Evolutionary conservation across 495 filamentous ascomycete species (phyloP), one percentile per base, ranked within the genome.

Genomic region (Tuber aestivum): DNA sequence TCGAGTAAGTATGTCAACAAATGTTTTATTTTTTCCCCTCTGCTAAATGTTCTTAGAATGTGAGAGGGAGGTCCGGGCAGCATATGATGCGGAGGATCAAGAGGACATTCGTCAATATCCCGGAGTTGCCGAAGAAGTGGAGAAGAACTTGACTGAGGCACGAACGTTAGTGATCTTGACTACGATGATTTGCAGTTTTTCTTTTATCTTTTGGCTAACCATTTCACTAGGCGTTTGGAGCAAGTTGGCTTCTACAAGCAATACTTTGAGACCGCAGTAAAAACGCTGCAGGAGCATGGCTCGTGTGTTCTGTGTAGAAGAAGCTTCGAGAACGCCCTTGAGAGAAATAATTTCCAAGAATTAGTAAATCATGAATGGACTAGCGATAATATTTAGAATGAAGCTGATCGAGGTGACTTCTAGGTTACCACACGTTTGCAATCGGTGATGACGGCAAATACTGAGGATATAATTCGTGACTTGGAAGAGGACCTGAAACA

Each of bases 401-500:
- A 72, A 50, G 76, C 70, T n/a, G 44, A 41, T n/a, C 3, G 27
- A 41, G 44, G 42, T 27, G 18, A 37, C 0, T n/a, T 78, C 41
- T 38, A 82, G 80, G 72, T 82, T 32, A 81, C 41, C 35, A 71
- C 72, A 32, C 74, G 86, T 56, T 81, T 89, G 23, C 82, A 87
- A 40, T 71, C 70, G 37, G 76, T 87, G 69, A 73, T 74, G 35
- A 56, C 75, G 20, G 85, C 90, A 37, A 87, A 85, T 21, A 85
- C 89, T 40, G 86, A 85, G 23, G 86, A 87, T 69, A 88, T 90
- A 23, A 82, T 93, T 8, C 83, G 85, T 74, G 85, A 88, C 72
- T 83, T 87, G 8, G 91, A 97, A 81, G 83, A 85, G 10, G 85
- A 89, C 40, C 88, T 92, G 41, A 88, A 92, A 38, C 82, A 87